phyloP scores from a whole-genome alignment of 2,329 filamentous ascomycete genomes.

The Ceratocystis diversiconidia region DNA sequence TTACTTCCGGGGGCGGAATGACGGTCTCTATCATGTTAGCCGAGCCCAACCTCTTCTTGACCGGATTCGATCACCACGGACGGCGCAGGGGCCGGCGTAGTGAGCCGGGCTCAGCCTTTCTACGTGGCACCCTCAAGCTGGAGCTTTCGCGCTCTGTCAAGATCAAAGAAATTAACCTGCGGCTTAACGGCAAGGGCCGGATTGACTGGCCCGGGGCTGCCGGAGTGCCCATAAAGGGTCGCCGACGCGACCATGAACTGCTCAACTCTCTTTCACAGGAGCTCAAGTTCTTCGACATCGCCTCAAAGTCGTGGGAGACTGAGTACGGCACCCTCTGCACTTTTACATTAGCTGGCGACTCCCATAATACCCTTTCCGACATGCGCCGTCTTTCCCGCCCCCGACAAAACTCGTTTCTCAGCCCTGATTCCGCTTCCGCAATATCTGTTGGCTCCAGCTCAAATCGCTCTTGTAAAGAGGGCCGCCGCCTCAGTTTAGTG shows the following conservation, averaged over 20 bases:
- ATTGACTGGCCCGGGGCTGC: conserved; percentile 89
- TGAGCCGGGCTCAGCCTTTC: conserved; percentile 63
- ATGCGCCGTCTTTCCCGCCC: background rate
- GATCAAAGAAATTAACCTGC: conserved; percentile 79
- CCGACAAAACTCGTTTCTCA: background rate
- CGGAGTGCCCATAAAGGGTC: conserved; percentile 73
- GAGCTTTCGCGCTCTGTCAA: conserved; percentile 81
- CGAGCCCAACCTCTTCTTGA: conserved; percentile 67
- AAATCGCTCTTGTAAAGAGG: background rate
- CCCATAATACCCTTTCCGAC: background rate
- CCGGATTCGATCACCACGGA: conserved; percentile 62
- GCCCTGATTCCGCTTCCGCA: conserved; percentile 7
- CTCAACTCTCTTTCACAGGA: conserved; percentile 61
- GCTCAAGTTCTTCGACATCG: conserved; percentile 81
- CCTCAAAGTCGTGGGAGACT: conserved; percentile 44
- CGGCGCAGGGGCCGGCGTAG: conserved; percentile 30
- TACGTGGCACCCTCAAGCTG: conserved; percentile 71
- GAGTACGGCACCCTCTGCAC: conserved; percentile 51
- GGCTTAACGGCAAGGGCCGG: conserved; percentile 68
- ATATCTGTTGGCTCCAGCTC: background rate
- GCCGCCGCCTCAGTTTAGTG: conserved; percentile 7
- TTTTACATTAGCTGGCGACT: conserved; percentile 26
- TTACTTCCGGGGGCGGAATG: conserved; percentile 66
- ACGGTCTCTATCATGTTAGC: conserved; percentile 59
- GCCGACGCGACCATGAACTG: conserved; percentile 70